phyloP scores from a whole-genome alignment of 371 early-diverging fungal genomes.

The Circinella minor region DNA sequence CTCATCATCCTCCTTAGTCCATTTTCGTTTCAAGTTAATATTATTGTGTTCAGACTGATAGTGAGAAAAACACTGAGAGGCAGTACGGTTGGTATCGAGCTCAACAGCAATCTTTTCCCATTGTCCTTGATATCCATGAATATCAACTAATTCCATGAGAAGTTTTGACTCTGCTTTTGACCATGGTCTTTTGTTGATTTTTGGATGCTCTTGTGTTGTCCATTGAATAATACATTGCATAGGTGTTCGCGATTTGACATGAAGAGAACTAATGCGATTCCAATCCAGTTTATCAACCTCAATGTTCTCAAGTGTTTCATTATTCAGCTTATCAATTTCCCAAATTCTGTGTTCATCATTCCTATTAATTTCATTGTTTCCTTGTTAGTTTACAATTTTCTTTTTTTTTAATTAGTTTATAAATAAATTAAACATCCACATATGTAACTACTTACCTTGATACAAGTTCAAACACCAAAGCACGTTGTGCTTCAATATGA shows the following conservation, averaged over 20 bases:
- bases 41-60: constrained; percentile 59
- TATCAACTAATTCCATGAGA: constrained; percentile 51
- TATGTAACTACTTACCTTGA: constrained; percentile 22
- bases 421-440: no score
- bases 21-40: constrained; percentile 32
- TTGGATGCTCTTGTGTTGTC: constrained; percentile 85
- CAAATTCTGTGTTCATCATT: constrained; percentile 12
- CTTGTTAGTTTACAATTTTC: neutral
- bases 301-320: constrained; percentile 56
- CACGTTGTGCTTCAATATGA: constrained; percentile 32
- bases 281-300: constrained; percentile 70
- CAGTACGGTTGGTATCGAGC: constrained; percentile 72
- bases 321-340: constrained; percentile 46
- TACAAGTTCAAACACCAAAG: constrained; percentile 21
- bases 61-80: constrained; percentile 79
- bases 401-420: neutral
- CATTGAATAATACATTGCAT: constrained; percentile 82
- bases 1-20: constrained; percentile 70
- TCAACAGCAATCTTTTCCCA: constrained; percentile 70
- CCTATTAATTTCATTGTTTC: neutral
- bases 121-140: constrained; percentile 48
- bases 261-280: constrained; percentile 63
- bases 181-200: constrained; percentile 79
- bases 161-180: constrained; percentile 55
- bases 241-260: constrained; percentile 67